Base-by-base conservation (phyloP, 2,329 filamentous ascomycete genomes). In the Claviceps fusiformis region DNA sequence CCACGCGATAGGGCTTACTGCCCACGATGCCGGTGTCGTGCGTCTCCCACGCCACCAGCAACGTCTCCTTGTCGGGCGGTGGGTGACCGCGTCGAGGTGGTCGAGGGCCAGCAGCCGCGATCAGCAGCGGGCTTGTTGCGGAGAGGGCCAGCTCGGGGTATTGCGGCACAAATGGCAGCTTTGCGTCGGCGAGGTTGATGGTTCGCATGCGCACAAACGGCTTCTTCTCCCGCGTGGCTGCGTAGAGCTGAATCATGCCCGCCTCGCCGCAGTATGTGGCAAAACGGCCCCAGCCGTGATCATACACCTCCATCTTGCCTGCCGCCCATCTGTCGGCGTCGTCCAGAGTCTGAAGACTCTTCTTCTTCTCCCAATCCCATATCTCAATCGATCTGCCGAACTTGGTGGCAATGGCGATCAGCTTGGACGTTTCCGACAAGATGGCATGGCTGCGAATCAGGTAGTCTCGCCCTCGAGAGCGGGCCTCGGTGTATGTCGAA, bases 381-480 rank as follows among this genome's bases (percentile, higher is more conserved):
- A 73, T 66, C 53, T 72, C 70, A 43, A 73, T 60, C 2, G 66
- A 62, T 53, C 70, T 65, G 33, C 71, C 71, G 53, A 73, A 73
- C 7, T 65, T 65, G 1, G 69, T 64, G n/a, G 70, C 63, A 45
- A 73, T 67, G 43, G 68, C 71, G 13, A 71, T 63, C 33, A 73
- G 59, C 49, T 62, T 68, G n/a, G 63, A 64, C 1, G 68, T 58
- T 58, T 73, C 71, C 2, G 70, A 72, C 13, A 73, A 63, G 56
- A 73, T 70, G 39, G 68, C 65, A 56, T 73, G 71, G 55, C 70
- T 72, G 55, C 70, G 70, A n/a, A 73, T 69, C 54, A 73, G 65
- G 57, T 72, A 73, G 43, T 73, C 70, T 54, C 71, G 68, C 5
- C 68, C 71, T 0, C 71, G 68, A 1, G 65, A 60, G 50, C 67